Evolutionary conservation across 805 yeast species (phyloP).

Genomic region (Cyberlindnera euphorbiiphila): DNA sequence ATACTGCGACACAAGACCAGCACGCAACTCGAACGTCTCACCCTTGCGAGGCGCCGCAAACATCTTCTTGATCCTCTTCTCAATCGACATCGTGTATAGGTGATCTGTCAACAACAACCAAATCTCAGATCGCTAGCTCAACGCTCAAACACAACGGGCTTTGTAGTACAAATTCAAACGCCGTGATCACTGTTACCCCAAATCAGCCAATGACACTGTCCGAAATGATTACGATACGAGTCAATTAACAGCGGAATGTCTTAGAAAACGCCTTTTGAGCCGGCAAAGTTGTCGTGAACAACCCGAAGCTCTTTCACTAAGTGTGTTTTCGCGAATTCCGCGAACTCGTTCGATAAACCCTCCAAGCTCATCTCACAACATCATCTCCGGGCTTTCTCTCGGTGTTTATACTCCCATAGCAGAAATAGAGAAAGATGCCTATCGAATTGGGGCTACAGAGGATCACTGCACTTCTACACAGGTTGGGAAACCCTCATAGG

Average conservation of each 20-base stretch:
- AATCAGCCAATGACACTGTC: too few species aligned
- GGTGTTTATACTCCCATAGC: not conserved
- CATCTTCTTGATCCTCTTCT: conserved; percentile 49
- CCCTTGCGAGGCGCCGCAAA: conserved; percentile 60
- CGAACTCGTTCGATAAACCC: not conserved
- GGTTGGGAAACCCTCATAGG: conserved; percentile 67
- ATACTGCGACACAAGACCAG: conserved; percentile 90
- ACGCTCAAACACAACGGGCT: too few species aligned
- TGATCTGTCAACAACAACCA: too few species aligned
- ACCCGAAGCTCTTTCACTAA: too few species aligned
- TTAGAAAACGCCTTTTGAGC: too few species aligned
- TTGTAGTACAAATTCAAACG: too few species aligned
- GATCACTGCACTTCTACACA: conserved; percentile 39
- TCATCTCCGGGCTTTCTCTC: not conserved
- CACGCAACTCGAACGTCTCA: conserved; percentile 86
- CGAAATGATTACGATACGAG: too few species aligned
- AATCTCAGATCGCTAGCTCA: too few species aligned
- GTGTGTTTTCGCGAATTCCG: not conserved
- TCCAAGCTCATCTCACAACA: not conserved
- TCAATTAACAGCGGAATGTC: too few species aligned
- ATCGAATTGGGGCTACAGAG: conserved; percentile 60
- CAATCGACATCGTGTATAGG: conserved; percentile 37
- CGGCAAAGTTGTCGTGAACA: too few species aligned
- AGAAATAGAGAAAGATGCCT: conserved; percentile 23
- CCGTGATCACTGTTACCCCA: too few species aligned